Evolutionary conservation across 768 basidiomycete genomes (phyloP), one percentile per base, ranked within the genome.

Genomic region (Lactifluus echinatus): DNA sequence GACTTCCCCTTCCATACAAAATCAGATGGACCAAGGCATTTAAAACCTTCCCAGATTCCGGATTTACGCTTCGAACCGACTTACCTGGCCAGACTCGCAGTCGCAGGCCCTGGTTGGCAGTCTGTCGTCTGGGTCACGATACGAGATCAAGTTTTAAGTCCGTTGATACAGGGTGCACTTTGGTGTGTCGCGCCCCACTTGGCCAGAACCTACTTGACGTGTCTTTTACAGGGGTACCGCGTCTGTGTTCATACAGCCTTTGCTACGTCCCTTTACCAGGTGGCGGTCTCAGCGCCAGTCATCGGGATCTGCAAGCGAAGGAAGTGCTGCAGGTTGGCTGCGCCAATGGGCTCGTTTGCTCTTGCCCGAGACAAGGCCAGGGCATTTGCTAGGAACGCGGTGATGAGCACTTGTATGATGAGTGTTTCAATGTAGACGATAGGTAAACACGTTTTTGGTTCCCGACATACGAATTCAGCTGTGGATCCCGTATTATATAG

Each of bases 41-140:
- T 43, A 21, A 36, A 33, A 23, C 47, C 59, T 17, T 47, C 81
- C 24, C 66, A 71, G 42, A 82, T 89, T 51, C 86, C 87, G 26
- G 87, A 90, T 66, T 71, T 89, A 36, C 85, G 87, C 26, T 88
- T 87, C 72, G 87, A 89, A 66, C 77, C 80, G 56, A 82, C 79
- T 50, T 90, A 86, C 68, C 59, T 87, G 55, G 77, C 75, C 60
- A 85, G 82, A 61, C 75, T 88, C 59, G 74, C 71, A 21, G 24
- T 73, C 75, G 8, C 81, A 75, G 64, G 70, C 83, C 48, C 74
- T 33, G 74, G 80, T 47, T 88, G 86, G 86, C 70, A 70, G 6
- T 73, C 74, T 54, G 72, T 88, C 8, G 57, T 74, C 19, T 88
- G 83, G 79, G 71, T 85, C 40, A 88, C 86, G 15, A 64, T 77